phyloP scores from a whole-genome alignment of 2,329 filamentous ascomycete genomes.

The Aspergillus sp. region DNA sequence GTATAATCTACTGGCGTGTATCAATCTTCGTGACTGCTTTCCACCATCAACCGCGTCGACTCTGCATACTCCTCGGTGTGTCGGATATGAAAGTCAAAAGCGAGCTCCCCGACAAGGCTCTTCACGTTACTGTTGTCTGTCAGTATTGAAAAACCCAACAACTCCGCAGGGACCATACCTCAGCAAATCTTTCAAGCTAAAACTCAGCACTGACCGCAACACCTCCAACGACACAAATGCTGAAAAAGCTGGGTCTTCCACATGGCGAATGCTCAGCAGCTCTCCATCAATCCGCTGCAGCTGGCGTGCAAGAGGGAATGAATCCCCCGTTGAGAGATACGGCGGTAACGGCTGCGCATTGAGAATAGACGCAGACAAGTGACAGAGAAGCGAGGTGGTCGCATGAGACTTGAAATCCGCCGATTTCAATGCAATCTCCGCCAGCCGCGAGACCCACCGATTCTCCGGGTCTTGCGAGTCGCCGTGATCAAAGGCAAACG shows the following conservation, averaged over 20 bases:
- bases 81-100: constrained; percentile 26
- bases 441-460: constrained; percentile 61
- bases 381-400: constrained; percentile 56
- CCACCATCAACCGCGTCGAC: constrained; percentile 11
- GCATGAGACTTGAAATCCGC: constrained; percentile 56
- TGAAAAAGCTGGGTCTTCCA: constrained; percentile 68
- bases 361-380: constrained; percentile 65
- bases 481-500: constrained; percentile 10
- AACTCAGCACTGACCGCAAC: constrained; percentile 29
- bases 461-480: constrained; percentile 25
- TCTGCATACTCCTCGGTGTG: constrained; percentile 6
- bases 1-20: neutral
- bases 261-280: constrained; percentile 61
- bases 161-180: constrained; percentile 18
- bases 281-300: constrained; percentile 58
- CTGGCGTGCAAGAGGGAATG: constrained; percentile 57
- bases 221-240: constrained; percentile 73
- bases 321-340: constrained; percentile 61
- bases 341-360: constrained; percentile 68
- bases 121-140: constrained; percentile 24
- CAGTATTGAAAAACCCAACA: constrained; percentile 2
- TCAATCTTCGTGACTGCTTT: neutral
- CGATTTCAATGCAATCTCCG: constrained; percentile 51
- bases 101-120: constrained; percentile 31
- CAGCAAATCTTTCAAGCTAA: constrained; percentile 27